Conservation (phyloP, 805 yeast genomes). For the Vanderwaltozyma yarrowii region DNA sequence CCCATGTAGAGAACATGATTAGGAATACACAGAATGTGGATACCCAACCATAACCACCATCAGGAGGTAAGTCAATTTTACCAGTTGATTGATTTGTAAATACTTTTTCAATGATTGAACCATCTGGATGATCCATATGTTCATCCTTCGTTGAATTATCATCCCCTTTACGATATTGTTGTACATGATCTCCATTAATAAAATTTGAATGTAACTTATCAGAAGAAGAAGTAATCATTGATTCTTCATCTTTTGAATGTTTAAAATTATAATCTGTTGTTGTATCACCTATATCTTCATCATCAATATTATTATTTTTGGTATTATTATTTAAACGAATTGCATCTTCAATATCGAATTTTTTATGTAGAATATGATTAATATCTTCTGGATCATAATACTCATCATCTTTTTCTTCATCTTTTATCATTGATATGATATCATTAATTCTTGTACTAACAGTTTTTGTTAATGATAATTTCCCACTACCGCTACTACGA, state of each 20-base stretch:
- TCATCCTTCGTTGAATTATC: too few relatives aligned
- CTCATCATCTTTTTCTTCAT: slow-evolving; percentile 9
- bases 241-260: not conserved
- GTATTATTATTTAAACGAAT: slow-evolving; percentile 10
- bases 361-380: slow-evolving; percentile 12
- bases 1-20: slow-evolving; percentile 59
- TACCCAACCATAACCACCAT: slow-evolving; percentile 66
- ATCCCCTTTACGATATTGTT: not conserved
- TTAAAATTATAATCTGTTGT: not conserved
- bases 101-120: slow-evolving; percentile 11
- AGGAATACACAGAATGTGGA: slow-evolving; percentile 40
- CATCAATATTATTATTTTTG: not conserved
- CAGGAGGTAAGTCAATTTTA: slow-evolving; percentile 37
- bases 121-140: too few relatives aligned
- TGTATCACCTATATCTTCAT: not conserved
- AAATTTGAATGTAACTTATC: not conserved
- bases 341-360: slow-evolving; percentile 27
- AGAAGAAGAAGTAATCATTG: not conserved
- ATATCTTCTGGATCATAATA: slow-evolving; percentile 6
- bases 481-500: too few relatives aligned
- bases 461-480: slow-evolving; percentile 7
- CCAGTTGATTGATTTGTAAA: slow-evolving; percentile 31
- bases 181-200: not conserved
- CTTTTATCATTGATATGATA: slow-evolving; percentile 16
- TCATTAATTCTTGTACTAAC: slow-evolving; percentile 10